These are phyloP conservation scores for Uronychia setigera DNA, from an alignment of 73 alveolate species.

Conservation along the genomic window DNA sequence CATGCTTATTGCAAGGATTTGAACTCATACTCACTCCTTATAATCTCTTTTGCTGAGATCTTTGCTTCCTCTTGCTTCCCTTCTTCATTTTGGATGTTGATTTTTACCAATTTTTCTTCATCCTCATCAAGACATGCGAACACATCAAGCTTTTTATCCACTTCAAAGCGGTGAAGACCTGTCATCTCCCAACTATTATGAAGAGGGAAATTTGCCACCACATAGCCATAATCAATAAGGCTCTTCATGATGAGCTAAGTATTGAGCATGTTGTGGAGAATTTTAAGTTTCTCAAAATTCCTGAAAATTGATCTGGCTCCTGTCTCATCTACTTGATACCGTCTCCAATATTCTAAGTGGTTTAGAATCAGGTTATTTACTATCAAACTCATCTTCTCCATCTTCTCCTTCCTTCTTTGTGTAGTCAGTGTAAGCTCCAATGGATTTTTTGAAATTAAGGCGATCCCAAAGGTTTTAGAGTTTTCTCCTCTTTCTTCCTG, in stretches of 20 bases:
- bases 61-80: not conserved
- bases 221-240: not conserved
- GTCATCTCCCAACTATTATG: slow-evolving; percentile 6
- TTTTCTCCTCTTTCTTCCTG: not conserved
- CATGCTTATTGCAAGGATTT: not conserved
- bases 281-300: slow-evolving; percentile 10
- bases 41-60: not conserved
- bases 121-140: not conserved
- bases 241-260: not conserved
- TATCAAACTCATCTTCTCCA: not conserved
- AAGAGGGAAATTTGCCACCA: not conserved
- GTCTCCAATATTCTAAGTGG: slow-evolving; percentile 20
- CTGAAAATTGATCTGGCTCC: slow-evolving; percentile 9
- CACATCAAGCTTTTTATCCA: not conserved
- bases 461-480: slow-evolving; percentile 12
- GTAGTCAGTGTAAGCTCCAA: slow-evolving; percentile 20
- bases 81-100: too few species aligned
- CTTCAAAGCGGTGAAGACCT: not conserved
- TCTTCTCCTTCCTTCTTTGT: not conserved
- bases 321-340: slow-evolving; percentile 9
- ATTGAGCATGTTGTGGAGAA: not conserved
- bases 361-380: too few species aligned
- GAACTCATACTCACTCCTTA: not conserved
- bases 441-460: not conserved
- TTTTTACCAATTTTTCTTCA: not conserved